Evolutionary conservation across 352 stramenopile species (phyloP).

Genomic region (Pythium plurisporium): DNA sequence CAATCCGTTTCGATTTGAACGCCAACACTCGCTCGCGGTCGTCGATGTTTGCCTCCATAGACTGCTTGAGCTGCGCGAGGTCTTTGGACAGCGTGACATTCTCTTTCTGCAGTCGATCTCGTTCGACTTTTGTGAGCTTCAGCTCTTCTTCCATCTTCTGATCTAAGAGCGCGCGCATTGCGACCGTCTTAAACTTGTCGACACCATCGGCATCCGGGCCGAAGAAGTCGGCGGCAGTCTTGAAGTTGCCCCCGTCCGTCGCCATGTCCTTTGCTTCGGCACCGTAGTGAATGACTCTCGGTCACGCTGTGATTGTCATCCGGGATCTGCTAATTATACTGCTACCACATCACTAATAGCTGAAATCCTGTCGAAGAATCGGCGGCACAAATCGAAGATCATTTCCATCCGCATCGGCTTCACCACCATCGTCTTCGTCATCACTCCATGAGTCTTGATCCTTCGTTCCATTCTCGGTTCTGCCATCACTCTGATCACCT

Average conservation of each 20-base stretch:
- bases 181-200: constrained; percentile 63
- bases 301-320: too few species aligned
- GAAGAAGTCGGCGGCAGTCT: constrained; percentile 50
- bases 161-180: constrained; percentile 58
- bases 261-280: background rate
- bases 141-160: constrained; percentile 65
- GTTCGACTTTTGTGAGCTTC: constrained; percentile 34
- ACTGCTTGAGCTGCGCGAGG: constrained; percentile 35
- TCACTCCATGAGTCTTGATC: constrained; percentile 59
- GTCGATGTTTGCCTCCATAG: constrained; percentile 50
- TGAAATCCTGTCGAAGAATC: constrained; percentile 38
- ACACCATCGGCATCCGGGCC: constrained; percentile 41
- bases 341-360: constrained; percentile 11
- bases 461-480: background rate
- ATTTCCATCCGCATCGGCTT: background rate
- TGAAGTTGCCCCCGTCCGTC: constrained; percentile 2
- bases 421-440: constrained; percentile 28
- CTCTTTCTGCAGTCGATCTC: constrained; percentile 30
- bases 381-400: constrained; percentile 52
- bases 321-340: constrained; percentile 8
- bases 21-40: constrained; percentile 62
- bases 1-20: constrained; percentile 63
- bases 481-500: constrained; percentile 4
- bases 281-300: too few species aligned
- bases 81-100: constrained; percentile 31